Evolutionary conservation across 768 basidiomycete species (phyloP).

Genomic region (Boletus sp.): DNA sequence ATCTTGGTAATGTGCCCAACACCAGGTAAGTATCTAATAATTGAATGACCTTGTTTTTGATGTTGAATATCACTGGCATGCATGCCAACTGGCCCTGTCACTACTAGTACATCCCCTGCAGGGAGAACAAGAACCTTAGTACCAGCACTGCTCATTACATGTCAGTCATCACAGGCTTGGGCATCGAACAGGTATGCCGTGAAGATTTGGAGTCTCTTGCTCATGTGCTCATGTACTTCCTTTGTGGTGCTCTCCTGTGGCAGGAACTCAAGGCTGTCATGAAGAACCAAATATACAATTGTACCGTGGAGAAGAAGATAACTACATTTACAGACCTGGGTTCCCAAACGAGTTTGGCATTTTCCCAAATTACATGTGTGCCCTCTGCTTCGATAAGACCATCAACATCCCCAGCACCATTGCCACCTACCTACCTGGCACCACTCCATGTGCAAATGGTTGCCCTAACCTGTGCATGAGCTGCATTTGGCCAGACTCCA

Average conservation of each 20-base stretch:
- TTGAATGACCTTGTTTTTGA: too few species aligned
- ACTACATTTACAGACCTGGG: constrained; percentile 97
- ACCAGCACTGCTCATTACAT: constrained; percentile 99
- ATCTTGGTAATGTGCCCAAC: constrained; percentile 50
- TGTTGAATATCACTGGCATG: too few species aligned
- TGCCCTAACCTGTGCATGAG: too few species aligned
- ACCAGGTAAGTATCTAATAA: too few species aligned
- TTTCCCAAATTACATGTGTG: constrained; percentile 98
- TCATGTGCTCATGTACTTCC: constrained; percentile 99
- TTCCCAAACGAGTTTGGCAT: constrained; percentile 99
- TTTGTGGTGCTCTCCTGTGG: constrained; percentile 97
- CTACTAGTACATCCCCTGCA: constrained; percentile 99
- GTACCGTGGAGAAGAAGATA: constrained; percentile 99
- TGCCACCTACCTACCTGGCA: too few species aligned
- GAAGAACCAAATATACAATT: constrained; percentile 99
- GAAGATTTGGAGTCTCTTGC: constrained; percentile 98
- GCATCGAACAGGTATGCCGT: constrained; percentile 96
- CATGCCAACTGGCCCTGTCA: too few species aligned
- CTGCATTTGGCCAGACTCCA: too few species aligned
- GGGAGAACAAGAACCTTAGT: constrained; percentile 99
- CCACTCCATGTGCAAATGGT: too few species aligned
- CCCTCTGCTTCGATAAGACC: constrained; percentile 99
- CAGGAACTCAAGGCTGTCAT: constrained; percentile 99
- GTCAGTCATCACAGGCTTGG: constrained; percentile 97
- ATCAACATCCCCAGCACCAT: too few species aligned